Evolutionary conservation across 2,329 filamentous ascomycete genomes (phyloP), one percentile per base, ranked within the genome.

Genomic region (Ramichloridium luteum): DNA sequence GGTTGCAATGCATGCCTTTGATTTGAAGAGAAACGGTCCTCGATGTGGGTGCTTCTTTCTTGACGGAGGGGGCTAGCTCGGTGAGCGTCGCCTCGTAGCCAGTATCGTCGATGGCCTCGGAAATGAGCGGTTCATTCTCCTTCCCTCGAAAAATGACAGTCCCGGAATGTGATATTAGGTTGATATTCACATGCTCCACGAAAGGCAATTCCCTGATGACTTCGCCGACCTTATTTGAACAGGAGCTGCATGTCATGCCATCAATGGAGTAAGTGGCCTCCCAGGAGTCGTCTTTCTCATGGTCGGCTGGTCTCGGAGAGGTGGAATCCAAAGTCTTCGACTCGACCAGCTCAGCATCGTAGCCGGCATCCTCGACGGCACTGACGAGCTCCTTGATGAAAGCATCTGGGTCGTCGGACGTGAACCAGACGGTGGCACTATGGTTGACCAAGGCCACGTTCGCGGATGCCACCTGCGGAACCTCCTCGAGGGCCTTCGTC

Each of bases 211-310:
- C 51, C 32, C 64, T 48, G 5, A 74, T 37, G 1, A 61, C 64
- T 29, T 58, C 52, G 0, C 58, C 65, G 30, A 74, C 57, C 13
- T 60, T 57, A n/a, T 59, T 61, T 3, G 67, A 61, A 41, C 70
- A 74, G 5, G 68, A 61, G 31, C 66, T 65, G 47, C 70, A 74
- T 2, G 68, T 73, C 67, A 74, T 72, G 10, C 70, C 70, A 12
- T 59, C 60, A 27, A 74, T 64, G 10, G 62, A 60, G 37, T 28
- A 25, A 11, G 25, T 3, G 28, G 25, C 26, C 17, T 32, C 27
- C 29, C 34, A 36, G n/a, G 23, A 3, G 13, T 31, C 23, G 8
- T 23, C 20, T 8, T 8, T n/a, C 20, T 23, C 20, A 23, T 23
- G 8, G 13, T 17, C 14, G 12, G 13, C 14, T n/a, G n/a, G n/a